phyloP scores from a whole-genome alignment of 371 early-diverging fungal genomes.

The Batrachochytrium dendrobatidis region DNA sequence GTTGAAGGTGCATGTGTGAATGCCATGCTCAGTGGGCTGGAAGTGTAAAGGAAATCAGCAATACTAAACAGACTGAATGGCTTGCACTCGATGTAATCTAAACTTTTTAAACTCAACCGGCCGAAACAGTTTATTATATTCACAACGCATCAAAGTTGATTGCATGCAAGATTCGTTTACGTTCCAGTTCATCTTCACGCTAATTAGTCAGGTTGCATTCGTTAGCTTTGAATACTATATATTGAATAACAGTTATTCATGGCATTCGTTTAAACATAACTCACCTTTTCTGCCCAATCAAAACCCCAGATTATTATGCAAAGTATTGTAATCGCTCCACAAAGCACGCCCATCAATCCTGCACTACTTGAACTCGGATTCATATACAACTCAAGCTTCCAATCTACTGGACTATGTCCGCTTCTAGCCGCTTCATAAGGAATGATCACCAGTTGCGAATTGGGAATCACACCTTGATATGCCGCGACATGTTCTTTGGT shows the following conservation, averaged over 20 bases:
- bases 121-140: slow-evolving; percentile 9
- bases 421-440: slow-evolving; percentile 65
- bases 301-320: slow-evolving; percentile 61
- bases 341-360: slow-evolving; percentile 64
- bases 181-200: slow-evolving; percentile 71
- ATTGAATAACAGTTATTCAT: too few relatives aligned
- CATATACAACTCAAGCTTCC: slow-evolving; percentile 58
- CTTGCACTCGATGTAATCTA: too few relatives aligned
- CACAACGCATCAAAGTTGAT: slow-evolving; percentile 90
- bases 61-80: too few relatives aligned
- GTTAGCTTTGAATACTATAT: not conserved
- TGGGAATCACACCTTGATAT: slow-evolving; percentile 84
- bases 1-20: too few relatives aligned
- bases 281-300: slow-evolving; percentile 67
- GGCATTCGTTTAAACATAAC: too few relatives aligned
- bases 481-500: slow-evolving; percentile 47
- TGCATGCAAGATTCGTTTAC: slow-evolving; percentile 61
- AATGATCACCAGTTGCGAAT: slow-evolving; percentile 83
- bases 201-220: too few relatives aligned
- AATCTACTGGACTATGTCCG: slow-evolving; percentile 31
- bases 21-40: too few relatives aligned
- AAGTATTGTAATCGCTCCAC: slow-evolving; percentile 55
- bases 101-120: not conserved
- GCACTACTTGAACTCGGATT: slow-evolving; percentile 74
- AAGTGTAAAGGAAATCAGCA: too few relatives aligned